Percentiles rank a stretch among this genome's conserved stretches.
Conservation (phyloP, 192 early-diverging fungal genomes). For the Entomortierella beljakovae region DNA sequence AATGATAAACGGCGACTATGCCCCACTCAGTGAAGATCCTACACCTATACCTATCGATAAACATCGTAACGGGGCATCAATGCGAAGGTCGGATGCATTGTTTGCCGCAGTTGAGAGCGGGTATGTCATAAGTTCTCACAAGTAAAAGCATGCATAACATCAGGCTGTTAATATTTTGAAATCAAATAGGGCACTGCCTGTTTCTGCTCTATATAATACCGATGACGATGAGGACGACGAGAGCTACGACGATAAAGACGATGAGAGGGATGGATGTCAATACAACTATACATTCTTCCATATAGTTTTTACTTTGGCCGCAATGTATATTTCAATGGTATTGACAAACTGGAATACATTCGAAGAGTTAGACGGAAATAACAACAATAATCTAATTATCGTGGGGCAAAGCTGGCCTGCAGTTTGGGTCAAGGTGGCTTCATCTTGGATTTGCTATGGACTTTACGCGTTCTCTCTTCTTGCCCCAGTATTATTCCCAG, state of each 20-base stretch:
- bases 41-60: constrained; percentile 64
- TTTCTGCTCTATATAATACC: constrained; percentile 73
- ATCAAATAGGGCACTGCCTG: constrained; percentile 75
- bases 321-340: constrained; percentile 96
- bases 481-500: constrained; percentile 88
- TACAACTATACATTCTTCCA: constrained; percentile 96
- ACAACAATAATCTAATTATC: constrained; percentile 69
- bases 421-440: constrained; percentile 93
- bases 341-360: constrained; percentile 84
- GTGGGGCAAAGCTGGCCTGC: constrained; percentile 92
- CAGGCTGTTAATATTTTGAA: neutral
- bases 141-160: no score
- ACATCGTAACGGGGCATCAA: constrained; percentile 38
- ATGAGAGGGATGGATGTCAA: constrained; percentile 83
- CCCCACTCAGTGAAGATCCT: constrained; percentile 62
- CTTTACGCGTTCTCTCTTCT: constrained; percentile 90
- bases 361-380: constrained; percentile 24
- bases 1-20: constrained; percentile 70
- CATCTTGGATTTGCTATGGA: constrained; percentile 77
- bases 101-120: constrained; percentile 70
- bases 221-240: constrained; percentile 75
- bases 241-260: constrained; percentile 71
- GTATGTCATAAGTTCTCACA: constrained; percentile 40
- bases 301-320: constrained; percentile 87
- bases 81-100: constrained; percentile 49